These are phyloP conservation scores for Scenedesmus sp. DNA, from an alignment of 163 green algal species.

Conservation along the genomic window DNA sequence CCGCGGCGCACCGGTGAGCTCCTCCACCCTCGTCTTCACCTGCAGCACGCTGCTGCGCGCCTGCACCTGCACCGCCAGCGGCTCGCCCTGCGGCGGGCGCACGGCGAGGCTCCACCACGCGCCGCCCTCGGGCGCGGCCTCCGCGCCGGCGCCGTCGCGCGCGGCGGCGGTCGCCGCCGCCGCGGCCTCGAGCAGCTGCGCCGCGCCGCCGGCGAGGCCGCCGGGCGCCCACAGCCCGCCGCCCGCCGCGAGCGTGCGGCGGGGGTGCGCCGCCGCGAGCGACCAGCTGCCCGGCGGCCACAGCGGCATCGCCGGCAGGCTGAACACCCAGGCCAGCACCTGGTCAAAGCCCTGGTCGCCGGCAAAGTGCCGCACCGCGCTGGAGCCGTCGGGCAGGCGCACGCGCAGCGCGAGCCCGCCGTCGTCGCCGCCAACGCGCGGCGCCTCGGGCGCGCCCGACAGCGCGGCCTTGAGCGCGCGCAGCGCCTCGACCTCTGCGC, in stretches of 20 bases:
- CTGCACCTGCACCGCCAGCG: slow-evolving; percentile 17
- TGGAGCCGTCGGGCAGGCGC: slow-evolving; percentile 1
- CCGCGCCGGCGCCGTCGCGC: neutral
- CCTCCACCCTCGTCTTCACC: neutral
- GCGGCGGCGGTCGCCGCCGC: neutral
- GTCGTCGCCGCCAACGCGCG: neutral
- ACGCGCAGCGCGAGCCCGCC: slow-evolving; percentile 4
- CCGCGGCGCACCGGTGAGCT: slow-evolving; percentile 9
- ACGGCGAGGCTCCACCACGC: neutral
- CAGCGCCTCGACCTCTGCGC: neutral
- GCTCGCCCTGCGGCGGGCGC: neutral
- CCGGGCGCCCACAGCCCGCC: slow-evolving; percentile 10
- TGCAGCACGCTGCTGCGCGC: slow-evolving; percentile 15
- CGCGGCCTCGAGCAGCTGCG: no score
- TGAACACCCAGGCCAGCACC: slow-evolving; percentile 9
- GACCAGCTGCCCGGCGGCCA: neutral
- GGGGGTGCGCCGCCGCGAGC: neutral
- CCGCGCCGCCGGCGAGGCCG: no score
- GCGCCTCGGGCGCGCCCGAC: neutral
- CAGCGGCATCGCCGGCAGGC: slow-evolving; percentile 10
- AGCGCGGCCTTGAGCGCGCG: neutral
- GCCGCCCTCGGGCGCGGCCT: neutral
- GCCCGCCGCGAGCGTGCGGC: neutral
- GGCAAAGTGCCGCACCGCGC: slow-evolving; percentile 11
- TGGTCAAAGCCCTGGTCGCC: slow-evolving; percentile 4